phyloP scores from a whole-genome alignment of 306 rosid species.

The Urtica urens region DNA sequence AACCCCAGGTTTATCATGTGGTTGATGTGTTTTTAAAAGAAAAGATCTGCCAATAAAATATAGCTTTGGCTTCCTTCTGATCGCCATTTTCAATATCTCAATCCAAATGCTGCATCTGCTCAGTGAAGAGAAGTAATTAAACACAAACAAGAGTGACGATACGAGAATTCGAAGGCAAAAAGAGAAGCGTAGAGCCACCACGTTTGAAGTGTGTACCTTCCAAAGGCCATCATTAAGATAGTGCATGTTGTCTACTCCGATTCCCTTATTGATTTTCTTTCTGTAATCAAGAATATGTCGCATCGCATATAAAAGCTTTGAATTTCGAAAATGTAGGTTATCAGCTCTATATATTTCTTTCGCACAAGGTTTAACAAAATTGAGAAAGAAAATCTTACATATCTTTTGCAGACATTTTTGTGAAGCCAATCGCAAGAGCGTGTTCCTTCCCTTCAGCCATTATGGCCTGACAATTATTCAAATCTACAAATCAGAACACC shows the following conservation, averaged over 20 bases:
- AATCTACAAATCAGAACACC: constrained; percentile 18
- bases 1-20: no score
- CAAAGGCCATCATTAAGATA: constrained; percentile 97
- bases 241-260: constrained; percentile 96
- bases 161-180: no score
- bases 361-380: not conserved
- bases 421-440: constrained; percentile 97
- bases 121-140: no score
- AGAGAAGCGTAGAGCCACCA: constrained; percentile 7
- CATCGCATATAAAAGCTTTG: constrained; percentile 4
- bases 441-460: constrained; percentile 99
- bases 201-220: constrained; percentile 89
- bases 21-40: no score
- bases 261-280: constrained; percentile 80
- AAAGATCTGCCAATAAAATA: no score
- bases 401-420: constrained; percentile 94
- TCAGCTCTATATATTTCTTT: not conserved
- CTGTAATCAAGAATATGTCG: constrained; percentile 34
- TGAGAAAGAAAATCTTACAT: constrained; percentile 40
- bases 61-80: no score
- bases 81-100: no score
- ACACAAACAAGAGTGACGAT: no score
- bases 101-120: no score
- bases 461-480: constrained; percentile 57
- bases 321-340: not conserved